Base-by-base conservation (phyloP, 768 basidiomycete genomes). In the Amanita jacksonii region DNA sequence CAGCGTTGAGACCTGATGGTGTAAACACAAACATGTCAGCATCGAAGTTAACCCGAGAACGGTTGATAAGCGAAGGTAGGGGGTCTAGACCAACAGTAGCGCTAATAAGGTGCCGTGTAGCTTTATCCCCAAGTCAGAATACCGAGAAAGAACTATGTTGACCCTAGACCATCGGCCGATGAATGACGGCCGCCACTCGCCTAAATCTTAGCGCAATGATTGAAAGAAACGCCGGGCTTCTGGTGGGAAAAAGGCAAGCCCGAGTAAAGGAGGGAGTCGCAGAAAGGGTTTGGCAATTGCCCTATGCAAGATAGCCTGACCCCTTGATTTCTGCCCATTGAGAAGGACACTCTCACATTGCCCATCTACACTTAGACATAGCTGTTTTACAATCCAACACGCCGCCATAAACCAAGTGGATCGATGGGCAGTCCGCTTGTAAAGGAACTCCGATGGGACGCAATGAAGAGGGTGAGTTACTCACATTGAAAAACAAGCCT, bases 401-500 rank as follows among this genome's bases (percentile, higher is more conserved):
- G 46, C 33, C 41, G 39, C 53, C 23, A 41, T 25, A 32, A 49
- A 27, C 28, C 16, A 28, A 49, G 48, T 34, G 39, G 28, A 9
- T 18, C 3, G 25, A 40, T 25, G 22, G 5, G 19, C 10, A 13
- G 20, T 7, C 16, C 19, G 4, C 18, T 19, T 41, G n/a, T n/a
- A n/a, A n/a, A n/a, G n/a, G n/a, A n/a, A 13, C 16, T 23, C 22
- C 12, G 12, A 8, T 18, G 23, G 5, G 12, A 12, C 18, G 10
- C 28, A n/a, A n/a, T 33, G 45, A 24, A 25, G n/a, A 7, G 28
- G 48, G 48, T 39, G 35, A 49, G 38, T 16, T 28, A 61, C 74
- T 43, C 48, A 91, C 94, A 65, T 93, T 89, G 76, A 94, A 99
- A 63, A 90, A 98, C 7, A 99, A 64, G 0, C 85, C 94, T 58